Percentiles rank a stretch among this genome's conserved stretches.
These are phyloP conservation scores for Phytophthora meadii DNA, from an alignment of 352 stramenopile genomes.

Conservation along the genomic window DNA sequence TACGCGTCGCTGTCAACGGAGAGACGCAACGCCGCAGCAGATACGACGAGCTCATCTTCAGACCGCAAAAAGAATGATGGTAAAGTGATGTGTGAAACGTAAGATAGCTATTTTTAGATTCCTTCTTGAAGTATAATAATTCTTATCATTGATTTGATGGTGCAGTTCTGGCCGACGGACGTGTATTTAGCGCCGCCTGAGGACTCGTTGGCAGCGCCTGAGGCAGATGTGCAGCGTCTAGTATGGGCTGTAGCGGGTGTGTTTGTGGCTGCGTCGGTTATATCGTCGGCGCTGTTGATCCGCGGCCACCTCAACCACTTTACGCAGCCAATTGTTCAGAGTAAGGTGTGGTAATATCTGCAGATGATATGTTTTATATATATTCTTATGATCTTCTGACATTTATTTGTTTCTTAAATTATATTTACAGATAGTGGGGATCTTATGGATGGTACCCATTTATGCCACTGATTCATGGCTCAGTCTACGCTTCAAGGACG, in stretches of 20 bases:
- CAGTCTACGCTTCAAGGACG: slow-evolving; percentile 95
- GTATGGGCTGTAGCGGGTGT: slow-evolving; percentile 90
- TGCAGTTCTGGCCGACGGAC: slow-evolving; percentile 23
- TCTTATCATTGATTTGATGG: slow-evolving; percentile 11
- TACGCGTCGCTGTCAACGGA: slow-evolving; percentile 12
- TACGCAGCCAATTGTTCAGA: slow-evolving; percentile 93
- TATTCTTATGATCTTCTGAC: slow-evolving; percentile 17
- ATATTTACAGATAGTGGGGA: slow-evolving; percentile 93
- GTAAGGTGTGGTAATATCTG: slow-evolving; percentile 80
- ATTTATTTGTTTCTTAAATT: slow-evolving; percentile 10
- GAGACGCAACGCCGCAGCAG: slow-evolving; percentile 29
- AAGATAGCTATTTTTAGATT: slow-evolving; percentile 13
- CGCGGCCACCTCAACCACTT: slow-evolving; percentile 92
- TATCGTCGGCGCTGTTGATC: slow-evolving; percentile 93
- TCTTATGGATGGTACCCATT: slow-evolving; percentile 99
- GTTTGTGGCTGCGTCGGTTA: slow-evolving; percentile 88
- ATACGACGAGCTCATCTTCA: slow-evolving; percentile 31
- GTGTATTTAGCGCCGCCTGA: slow-evolving; percentile 24
- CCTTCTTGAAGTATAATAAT: slow-evolving; percentile 5
- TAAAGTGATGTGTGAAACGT: slow-evolving; percentile 9
- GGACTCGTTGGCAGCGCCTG: slow-evolving; percentile 42
- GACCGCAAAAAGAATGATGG: slow-evolving; percentile 13
- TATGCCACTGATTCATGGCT: slow-evolving; percentile 98
- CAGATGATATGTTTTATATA: background rate
- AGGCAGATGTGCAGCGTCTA: slow-evolving; percentile 68